Evolutionary conservation across 2,329 filamentous ascomycete species (phyloP), one percentile per base, ranked within the genome.

Genomic region (Tolypocladium capitatum): DNA sequence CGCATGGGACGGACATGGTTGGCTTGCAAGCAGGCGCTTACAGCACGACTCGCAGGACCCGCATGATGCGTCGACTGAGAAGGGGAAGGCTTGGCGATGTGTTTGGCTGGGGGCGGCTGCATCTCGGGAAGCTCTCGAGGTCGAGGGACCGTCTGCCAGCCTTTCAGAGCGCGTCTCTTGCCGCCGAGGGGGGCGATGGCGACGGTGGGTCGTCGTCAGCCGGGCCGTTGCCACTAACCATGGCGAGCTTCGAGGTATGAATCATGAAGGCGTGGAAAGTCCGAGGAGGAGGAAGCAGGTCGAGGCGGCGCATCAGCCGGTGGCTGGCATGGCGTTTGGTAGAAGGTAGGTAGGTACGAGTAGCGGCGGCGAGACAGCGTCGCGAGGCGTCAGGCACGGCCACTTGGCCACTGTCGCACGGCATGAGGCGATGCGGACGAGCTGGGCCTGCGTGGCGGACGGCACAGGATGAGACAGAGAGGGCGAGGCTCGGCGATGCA

Each of bases 151-250:
- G 46, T 47, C 51, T 51, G 52, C 57, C 54, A 57, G 59, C 65
- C 65, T 68, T 67, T 68, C 63, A 67, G 56, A 58, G 58, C 51
- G 58, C 58, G 56, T 53, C 58, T 62, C 54, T 68, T 66, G 59
- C 64, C 65, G 65, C 65, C 62, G 58, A 56, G 53, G 49, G 48
- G 52, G 53, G n/a, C n/a, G 53, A 55, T 52, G 48, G 51, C 50
- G 50, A 50, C 53, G 53, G 52, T 38, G 31, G 48, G 32, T 34
- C 41, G 49, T 54, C 53, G 48, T 49, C 49, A 49, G 54, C 52
- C 38, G 16, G 24, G n/a, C n/a, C n/a, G n/a, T n/a, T n/a, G n/a
- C 38, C 38, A 41, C 38, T 18, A 11, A 28, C 5, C 9, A 18
- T 9, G 16, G 14, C 27, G 21, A 41, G 16, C 11, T n/a, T 41